Evolutionary conservation across 192 early-diverging fungal genomes (phyloP).

Genomic region (Coemansia asiatica): DNA sequence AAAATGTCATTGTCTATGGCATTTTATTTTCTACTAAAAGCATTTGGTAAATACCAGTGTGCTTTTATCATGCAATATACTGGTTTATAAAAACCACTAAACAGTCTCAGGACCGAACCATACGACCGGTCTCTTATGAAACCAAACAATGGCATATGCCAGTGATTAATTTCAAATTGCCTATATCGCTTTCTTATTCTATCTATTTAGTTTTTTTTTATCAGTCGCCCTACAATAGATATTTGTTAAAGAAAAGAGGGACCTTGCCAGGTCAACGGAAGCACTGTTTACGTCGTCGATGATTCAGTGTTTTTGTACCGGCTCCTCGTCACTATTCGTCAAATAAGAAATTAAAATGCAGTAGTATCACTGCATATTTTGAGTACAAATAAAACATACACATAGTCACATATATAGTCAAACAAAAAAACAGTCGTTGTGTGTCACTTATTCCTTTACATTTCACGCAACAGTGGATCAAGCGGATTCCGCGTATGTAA

Average conservation of each 20-base stretch:
- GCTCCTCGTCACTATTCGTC: neutral
- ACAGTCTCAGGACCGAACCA: no score
- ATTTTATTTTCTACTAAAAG: no score
- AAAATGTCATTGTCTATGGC: no score
- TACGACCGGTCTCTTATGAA: neutral
- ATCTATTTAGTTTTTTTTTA: neutral
- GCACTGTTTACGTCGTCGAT: no score
- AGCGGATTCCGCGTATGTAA: constrained; percentile 8
- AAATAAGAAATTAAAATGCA: neutral
- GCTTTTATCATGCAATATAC: neutral
- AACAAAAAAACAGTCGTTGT: neutral
- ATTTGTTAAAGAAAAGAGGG: no score
- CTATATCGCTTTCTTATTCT: neutral
- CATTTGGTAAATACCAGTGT: no score
- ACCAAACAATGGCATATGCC: neutral
- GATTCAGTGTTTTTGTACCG: neutral
- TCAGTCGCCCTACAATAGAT: neutral
- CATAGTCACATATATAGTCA: neutral
- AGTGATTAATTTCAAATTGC: neutral
- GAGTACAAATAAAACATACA: neutral
- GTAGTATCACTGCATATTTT: neutral
- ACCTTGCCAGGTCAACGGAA: no score
- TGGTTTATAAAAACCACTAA: no score
- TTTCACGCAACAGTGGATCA: constrained; percentile 26
- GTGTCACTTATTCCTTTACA: constrained; percentile 20